phyloP scores from a whole-genome alignment of 805 yeast species.

The Wickerhamiella domercqiae region DNA sequence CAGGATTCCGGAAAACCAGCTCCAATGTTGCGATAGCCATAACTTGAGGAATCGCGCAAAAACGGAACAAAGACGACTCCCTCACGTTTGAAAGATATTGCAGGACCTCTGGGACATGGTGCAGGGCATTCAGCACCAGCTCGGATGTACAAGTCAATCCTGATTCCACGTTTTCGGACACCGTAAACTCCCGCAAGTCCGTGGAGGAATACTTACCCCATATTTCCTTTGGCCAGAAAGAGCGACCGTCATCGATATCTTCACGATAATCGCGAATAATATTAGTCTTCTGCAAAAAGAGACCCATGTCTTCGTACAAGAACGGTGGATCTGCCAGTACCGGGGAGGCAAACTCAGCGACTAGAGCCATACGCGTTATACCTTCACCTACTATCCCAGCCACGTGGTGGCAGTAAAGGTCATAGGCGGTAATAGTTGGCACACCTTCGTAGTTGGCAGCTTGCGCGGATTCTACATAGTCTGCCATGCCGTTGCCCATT shows the following conservation, averaged over 20 bases:
- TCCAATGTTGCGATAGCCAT: conserved; percentile 97
- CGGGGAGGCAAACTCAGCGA: conserved; percentile 53
- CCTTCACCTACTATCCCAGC: conserved; percentile 99
- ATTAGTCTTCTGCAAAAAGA: conserved; percentile 88
- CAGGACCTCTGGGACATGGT: conserved; percentile 63
- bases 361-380: conserved; percentile 62
- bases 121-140: conserved; percentile 61
- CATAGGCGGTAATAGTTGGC: conserved; percentile 62
- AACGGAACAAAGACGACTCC: conserved; percentile 73
- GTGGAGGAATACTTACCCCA: conserved; percentile 68
- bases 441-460: conserved; percentile 64
- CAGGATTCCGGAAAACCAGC: conserved; percentile 64
- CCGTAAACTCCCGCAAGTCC: conserved; percentile 1
- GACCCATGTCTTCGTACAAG: conserved; percentile 76
- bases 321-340: conserved; percentile 37
- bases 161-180: conserved; percentile 29
- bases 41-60: conserved; percentile 96
- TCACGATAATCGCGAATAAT: conserved; percentile 91
- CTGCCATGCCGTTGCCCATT: conserved; percentile 99
- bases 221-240: conserved; percentile 91
- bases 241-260: conserved; percentile 79
- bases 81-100: conserved; percentile 57
- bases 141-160: conserved; percentile 73
- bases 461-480: conserved; percentile 35
- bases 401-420: conserved; percentile 87